A percentile compares a stretch with the other conserved stretches of the same genome.
phyloP scores from a whole-genome alignment of 352 stramenopile genomes.

The Pythium dissimile region DNA sequence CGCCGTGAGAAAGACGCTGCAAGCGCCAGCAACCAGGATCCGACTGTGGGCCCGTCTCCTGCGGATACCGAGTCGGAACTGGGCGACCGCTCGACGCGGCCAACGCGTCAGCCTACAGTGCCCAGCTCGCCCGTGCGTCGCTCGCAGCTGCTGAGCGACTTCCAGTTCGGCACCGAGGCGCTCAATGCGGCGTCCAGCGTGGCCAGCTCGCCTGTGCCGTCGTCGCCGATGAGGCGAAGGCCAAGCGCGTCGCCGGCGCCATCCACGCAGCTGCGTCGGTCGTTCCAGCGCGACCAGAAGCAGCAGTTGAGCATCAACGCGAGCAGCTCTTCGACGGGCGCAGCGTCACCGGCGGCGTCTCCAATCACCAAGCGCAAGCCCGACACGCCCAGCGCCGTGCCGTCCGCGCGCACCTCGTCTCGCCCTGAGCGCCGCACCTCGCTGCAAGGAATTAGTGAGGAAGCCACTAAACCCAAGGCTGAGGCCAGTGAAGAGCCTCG shows the following conservation, averaged over 20 bases:
- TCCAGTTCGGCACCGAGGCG: constrained; percentile 32
- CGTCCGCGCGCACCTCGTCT: not conserved
- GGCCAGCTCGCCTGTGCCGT: constrained; percentile 9
- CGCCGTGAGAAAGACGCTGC: not conserved
- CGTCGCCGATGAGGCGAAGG: constrained; percentile 27
- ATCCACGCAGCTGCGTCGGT: constrained; percentile 17
- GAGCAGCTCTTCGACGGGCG: not conserved
- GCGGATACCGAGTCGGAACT: constrained; percentile 8
- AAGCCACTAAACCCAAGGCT: not conserved
- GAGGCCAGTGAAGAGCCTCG: not conserved
- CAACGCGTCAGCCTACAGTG: not conserved
- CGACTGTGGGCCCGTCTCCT: not conserved
- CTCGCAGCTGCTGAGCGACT: constrained; percentile 32
- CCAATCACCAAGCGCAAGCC: constrained; percentile 22
- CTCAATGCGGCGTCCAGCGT: not conserved
- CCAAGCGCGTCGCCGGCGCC: not conserved
- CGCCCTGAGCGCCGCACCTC: constrained; percentile 13
- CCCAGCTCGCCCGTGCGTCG: constrained; percentile 10
- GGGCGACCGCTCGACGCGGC: constrained; percentile 20
- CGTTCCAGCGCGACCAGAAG: constrained; percentile 26
- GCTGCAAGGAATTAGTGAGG: constrained; percentile 39
- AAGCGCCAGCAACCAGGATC: constrained; percentile 9
- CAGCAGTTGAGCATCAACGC: constrained; percentile 15
- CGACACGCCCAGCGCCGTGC: constrained; percentile 20
- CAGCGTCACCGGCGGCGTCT: not conserved